Evolutionary conservation across 306 rosid genomes (phyloP), one percentile per base, ranked within the genome.

Genomic region (Rubus idaeus): DNA sequence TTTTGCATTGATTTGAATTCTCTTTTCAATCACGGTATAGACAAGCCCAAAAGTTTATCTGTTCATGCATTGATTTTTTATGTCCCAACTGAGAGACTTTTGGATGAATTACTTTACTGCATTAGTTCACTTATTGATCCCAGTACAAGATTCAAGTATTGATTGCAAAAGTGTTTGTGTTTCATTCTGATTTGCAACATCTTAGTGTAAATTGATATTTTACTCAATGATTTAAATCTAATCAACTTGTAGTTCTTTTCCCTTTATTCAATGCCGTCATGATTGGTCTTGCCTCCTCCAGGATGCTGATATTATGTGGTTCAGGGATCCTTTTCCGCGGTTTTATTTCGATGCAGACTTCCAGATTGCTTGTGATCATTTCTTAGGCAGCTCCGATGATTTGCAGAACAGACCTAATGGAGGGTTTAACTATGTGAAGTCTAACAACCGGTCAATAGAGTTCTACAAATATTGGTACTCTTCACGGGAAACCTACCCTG

Each of bases 231-330:
- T 11, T 23, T 41, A 18, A 68, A 53, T n/a, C 42, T 30, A 14
- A 70, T 78, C 26, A 23, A 12, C 56, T 65, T 64, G 72, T 57
- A 13, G n/a, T 45, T 80, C 17, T n/a, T 26, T 21, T 62, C 77
- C 61, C 57, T 57, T 74, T 63, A 63, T 74, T 70, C 79, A 68
- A 51, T 63, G 65, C 35, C 53, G 26, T 60, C 10, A 3, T 62
- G 51, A 55, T 23, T 77, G 42, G 8, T 74, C 42, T 81, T 66
- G 46, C 55, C 68, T 75, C 67, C 79, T 83, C 55, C 90, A 95
- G 98, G 99, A 95, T 90, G 98, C 91, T 50, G 99, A 95, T 85
- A 49, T 91, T 83, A 92, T 95, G 99, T 95, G 99, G 99, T 88
- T 95, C 83, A 89, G 97, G 84, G 82, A 95, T 69, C 99, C 99